Conservation (phyloP, 1,284 basidiomycete genomes). For the Fistulina hepatica region DNA sequence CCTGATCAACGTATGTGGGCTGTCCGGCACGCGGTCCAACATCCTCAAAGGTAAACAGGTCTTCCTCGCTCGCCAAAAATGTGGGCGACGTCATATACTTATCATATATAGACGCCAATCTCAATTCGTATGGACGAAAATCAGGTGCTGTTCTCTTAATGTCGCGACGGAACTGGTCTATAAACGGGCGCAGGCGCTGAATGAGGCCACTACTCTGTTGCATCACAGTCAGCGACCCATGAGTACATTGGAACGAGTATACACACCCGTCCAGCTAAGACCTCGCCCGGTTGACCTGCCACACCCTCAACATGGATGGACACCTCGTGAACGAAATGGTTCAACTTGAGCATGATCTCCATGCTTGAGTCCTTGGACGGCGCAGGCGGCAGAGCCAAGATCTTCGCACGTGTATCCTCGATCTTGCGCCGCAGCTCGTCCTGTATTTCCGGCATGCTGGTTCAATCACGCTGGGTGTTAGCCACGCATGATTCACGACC, state of each 20-base stretch:
- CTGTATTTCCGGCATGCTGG: constrained; percentile 53
- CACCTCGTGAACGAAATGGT: constrained; percentile 34
- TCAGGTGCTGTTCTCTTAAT: constrained; percentile 45
- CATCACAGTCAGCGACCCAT: no score
- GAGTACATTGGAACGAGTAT: no score
- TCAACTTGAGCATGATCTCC: constrained; percentile 41
- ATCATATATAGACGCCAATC: no score
- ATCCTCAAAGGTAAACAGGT: no score
- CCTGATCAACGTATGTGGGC: no score
- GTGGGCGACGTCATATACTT: no score
- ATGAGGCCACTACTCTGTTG: no score
- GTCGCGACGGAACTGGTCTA: constrained; percentile 33
- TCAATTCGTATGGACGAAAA: constrained; percentile 35
- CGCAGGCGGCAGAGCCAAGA: constrained; percentile 36
- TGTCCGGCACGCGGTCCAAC: no score
- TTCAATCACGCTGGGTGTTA: neutral
- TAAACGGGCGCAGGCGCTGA: constrained; percentile 40
- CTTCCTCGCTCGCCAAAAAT: no score
- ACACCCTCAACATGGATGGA: constrained; percentile 28
- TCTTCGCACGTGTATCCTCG: constrained; percentile 24
- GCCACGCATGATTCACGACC: neutral
- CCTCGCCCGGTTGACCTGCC: constrained; percentile 39
- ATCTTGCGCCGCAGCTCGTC: constrained; percentile 37
- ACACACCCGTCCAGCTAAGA: constrained; percentile 35
- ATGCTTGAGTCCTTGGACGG: constrained; percentile 43